These are phyloP conservation scores for Calophaca sinica DNA, from an alignment of 306 rosid species.

Conservation along the genomic window DNA sequence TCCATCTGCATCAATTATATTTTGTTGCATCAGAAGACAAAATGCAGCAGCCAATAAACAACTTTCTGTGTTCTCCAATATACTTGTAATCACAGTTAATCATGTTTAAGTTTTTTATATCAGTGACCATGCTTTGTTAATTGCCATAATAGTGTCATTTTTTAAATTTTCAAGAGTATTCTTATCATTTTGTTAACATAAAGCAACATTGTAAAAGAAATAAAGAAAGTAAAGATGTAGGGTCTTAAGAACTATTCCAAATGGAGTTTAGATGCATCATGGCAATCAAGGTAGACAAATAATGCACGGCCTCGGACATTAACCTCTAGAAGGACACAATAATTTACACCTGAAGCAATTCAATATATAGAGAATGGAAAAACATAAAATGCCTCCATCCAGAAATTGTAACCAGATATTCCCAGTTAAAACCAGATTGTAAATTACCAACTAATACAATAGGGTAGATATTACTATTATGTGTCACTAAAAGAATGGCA, in stretches of 20 bases:
- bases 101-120: conserved; percentile 15
- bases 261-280: conserved; percentile 3
- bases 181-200: neutral
- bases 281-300: neutral
- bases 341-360: conserved; percentile 3
- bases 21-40: conserved; percentile 16
- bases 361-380: neutral
- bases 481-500: conserved; percentile 4
- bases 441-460: conserved; percentile 12
- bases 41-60: conserved; percentile 25
- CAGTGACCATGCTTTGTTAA: conserved; percentile 11
- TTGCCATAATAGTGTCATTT: neutral
- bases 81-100: conserved; percentile 11
- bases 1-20: conserved; percentile 70
- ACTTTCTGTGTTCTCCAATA: conserved; percentile 1
- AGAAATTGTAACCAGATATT: conserved; percentile 21
- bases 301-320: neutral
- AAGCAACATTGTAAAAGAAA: conserved; percentile 26
- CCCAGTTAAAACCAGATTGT: conserved; percentile 10
- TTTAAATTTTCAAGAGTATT: conserved; percentile 11
- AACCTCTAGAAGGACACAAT: conserved; percentile 9
- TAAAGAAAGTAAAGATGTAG: neutral
- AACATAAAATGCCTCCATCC: conserved; percentile 14
- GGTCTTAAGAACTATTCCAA: neutral
- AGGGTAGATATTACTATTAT: neutral